phyloP scores from a whole-genome alignment of 768 basidiomycete genomes.

The Auricularia sp. region DNA sequence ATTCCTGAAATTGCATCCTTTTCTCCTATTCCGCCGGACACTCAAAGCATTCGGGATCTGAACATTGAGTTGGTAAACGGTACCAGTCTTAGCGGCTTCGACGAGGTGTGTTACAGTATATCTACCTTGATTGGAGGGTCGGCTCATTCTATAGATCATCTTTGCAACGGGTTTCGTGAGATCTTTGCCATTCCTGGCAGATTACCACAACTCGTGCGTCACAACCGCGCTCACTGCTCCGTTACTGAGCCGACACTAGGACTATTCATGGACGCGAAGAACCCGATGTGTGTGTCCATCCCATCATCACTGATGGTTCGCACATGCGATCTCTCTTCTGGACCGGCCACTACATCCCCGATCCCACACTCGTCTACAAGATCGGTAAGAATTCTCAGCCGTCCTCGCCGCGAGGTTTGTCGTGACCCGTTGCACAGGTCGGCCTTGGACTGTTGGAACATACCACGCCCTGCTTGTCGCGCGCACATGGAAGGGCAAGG shows the following conservation, averaged over 20 bases:
- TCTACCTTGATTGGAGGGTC: not conserved
- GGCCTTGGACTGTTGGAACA: not conserved
- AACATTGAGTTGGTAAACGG: constrained; percentile 30
- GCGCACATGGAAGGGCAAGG: not conserved
- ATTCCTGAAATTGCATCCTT: constrained; percentile 32
- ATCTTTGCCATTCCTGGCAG: not conserved
- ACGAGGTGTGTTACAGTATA: constrained; percentile 19
- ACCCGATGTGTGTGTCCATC: not conserved
- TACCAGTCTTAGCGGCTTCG: constrained; percentile 28
- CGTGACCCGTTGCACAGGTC: not conserved
- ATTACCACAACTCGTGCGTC: not conserved
- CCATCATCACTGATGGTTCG: constrained; percentile 13
- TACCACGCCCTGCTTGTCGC: not conserved
- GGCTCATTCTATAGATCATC: not conserved
- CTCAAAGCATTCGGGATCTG: constrained; percentile 19
- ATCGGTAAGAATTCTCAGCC: not conserved
- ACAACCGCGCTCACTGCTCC: not conserved
- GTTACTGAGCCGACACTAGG: not conserved
- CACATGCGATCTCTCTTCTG: constrained; percentile 14
- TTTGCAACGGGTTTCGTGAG: not conserved
- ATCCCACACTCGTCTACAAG: constrained; percentile 15
- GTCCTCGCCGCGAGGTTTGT: not conserved
- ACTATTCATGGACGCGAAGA: not conserved
- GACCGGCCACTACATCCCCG: constrained; percentile 18
- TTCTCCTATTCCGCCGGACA: constrained; percentile 16